A percentile compares a stretch with the other conserved stretches of the same genome.
These are phyloP conservation scores for Neurospora sp. DNA, from an alignment of 495 filamentous ascomycete genomes.

Conservation along the genomic window DNA sequence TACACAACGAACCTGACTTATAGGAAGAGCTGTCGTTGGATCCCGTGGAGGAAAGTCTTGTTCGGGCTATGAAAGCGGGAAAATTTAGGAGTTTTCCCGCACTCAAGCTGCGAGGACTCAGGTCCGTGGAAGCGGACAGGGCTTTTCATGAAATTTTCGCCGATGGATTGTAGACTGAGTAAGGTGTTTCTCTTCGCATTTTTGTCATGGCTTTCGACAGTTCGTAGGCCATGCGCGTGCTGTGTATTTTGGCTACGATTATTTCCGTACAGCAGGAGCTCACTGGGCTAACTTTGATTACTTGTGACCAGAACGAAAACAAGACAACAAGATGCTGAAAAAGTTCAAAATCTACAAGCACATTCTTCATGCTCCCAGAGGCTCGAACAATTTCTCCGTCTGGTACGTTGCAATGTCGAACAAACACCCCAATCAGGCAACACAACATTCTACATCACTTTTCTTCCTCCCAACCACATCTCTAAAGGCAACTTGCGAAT, in stretches of 20 bases:
- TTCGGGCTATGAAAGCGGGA: neutral
- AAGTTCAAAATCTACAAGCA: neutral
- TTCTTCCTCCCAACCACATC: neutral
- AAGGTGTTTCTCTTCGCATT: neutral
- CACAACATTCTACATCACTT: neutral
- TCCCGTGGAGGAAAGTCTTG: neutral
- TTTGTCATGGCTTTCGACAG: neutral
- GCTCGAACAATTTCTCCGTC: neutral
- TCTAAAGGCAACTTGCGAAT: neutral
- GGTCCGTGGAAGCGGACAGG: neutral
- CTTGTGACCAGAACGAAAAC: neutral
- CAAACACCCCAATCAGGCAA: neutral
- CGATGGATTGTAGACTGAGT: neutral
- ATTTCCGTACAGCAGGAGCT: neutral
- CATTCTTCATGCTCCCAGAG: neutral
- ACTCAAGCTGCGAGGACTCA: neutral
- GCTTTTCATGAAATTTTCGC: neutral
- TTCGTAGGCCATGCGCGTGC: neutral
- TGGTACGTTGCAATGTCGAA: neutral
- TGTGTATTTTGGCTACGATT: neutral
- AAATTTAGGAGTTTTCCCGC: neutral
- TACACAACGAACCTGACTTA: neutral
- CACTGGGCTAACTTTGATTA: neutral
- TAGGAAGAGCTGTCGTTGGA: neutral
- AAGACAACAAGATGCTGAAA: neutral